A percentile compares a stretch with the other conserved stretches of the same genome.
Evolutionary conservation across 2,329 filamentous ascomycete genomes (phyloP).

Genomic region (Berkeleyomyces rouxiae): DNA sequence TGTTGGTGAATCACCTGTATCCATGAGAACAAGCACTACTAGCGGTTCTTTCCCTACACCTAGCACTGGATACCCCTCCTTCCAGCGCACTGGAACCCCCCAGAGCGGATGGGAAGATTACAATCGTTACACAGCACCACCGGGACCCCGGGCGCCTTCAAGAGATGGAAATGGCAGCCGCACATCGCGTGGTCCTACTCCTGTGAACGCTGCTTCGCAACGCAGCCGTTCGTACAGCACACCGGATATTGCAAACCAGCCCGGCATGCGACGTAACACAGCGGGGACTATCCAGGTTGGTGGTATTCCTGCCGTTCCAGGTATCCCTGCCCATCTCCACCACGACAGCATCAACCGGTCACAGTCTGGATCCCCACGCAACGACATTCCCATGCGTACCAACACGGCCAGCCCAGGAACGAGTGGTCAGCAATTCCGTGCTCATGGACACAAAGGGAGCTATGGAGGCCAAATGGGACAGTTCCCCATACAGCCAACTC

Average conservation of each 20-base stretch:
- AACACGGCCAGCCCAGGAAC: constrained; percentile 55
- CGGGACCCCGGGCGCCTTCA: constrained; percentile 65
- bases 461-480: constrained; percentile 37
- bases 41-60: constrained; percentile 50
- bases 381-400: constrained; percentile 47
- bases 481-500: constrained; percentile 38
- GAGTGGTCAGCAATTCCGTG: constrained; percentile 39
- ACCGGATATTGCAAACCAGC: constrained; percentile 65
- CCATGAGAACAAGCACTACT: constrained; percentile 56
- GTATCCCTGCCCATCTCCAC: constrained; percentile 55
- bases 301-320: constrained; percentile 53
- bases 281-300: constrained; percentile 34
- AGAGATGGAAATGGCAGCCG: constrained; percentile 39
- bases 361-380: constrained; percentile 63
- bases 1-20: constrained; percentile 59
- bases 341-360: constrained; percentile 55
- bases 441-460: constrained; percentile 30
- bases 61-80: constrained; percentile 35
- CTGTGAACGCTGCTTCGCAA: constrained; percentile 54
- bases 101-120: constrained; percentile 53
- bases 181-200: constrained; percentile 48
- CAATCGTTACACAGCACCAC: constrained; percentile 77
- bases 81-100: constrained; percentile 57
- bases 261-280: constrained; percentile 35
- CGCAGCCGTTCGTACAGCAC: constrained; percentile 85